Evolutionary conservation across 306 rosid species (phyloP), one percentile per base, ranked within the genome.

Genomic region (Begonia peltatifolia): DNA sequence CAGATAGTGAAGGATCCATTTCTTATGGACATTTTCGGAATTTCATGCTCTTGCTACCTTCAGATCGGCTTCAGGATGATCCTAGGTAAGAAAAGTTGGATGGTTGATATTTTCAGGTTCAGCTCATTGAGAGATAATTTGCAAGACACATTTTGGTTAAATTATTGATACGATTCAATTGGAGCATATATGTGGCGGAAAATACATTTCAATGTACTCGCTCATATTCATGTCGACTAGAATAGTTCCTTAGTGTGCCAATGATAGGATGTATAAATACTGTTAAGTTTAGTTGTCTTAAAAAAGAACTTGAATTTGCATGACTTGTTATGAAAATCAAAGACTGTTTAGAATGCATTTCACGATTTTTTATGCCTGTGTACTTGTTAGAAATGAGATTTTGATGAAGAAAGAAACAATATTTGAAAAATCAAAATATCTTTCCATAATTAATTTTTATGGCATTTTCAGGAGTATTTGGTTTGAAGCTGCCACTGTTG

Each of bases 401-500:
- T 50, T 35, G 20, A 9, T n/a, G 14, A 41, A 47, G 36, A n/a
- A 35, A 10, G 44, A 17, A 14, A 41, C n/a, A 22, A 6, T 43
- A 30, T 42, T 42, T 42, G 20, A 41, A 18, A 16, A 51, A 10
- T 43, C 22, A 20, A 43, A 42, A 14, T 42, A 14, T 42, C 14
- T 35, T n/a, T 41, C 3, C 74, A 56, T 43, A 15, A 14, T 12
- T 59, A 55, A 66, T 60, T 67, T 52, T 71, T 64, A 50, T 44
- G 52, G 59, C 47, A 46, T 50, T 30, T 73, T 49, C 83, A 90
- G 99, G 94, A 87, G 94, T 68, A 81, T 92, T 66, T 92, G 99
- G 99, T 92, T 92, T 75, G 96, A 92, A 72, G 99, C 99, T 69
- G 99, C 99, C 2, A 87, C 96, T 16, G 95, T 92, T 59, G 99